These are phyloP conservation scores for Laetiporus sulphureus DNA, from an alignment of 1,284 basidiomycete genomes.

Conservation along the genomic window DNA sequence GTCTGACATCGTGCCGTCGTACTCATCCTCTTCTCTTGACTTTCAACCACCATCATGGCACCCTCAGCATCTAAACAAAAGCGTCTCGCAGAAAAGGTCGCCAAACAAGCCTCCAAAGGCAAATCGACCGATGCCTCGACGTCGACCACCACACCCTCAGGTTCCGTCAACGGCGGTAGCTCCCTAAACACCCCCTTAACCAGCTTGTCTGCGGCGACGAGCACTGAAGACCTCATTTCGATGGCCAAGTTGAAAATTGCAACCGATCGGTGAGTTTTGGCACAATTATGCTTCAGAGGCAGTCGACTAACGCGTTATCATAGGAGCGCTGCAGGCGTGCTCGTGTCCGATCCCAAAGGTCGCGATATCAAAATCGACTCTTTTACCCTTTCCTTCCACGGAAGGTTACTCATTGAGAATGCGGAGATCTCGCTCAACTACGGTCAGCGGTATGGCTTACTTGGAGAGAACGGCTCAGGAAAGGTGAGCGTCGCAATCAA, in stretches of 20 bases:
- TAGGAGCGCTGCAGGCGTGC: conserved; percentile 86
- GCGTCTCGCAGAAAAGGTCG: conserved; percentile 85
- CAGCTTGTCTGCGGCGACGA: conserved; percentile 66
- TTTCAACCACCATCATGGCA: conserved; percentile 41
- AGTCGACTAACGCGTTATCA: conserved; percentile 6
- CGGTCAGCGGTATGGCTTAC: conserved; percentile 90
- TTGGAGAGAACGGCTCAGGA: conserved; percentile 97
- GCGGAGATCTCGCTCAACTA: conserved; percentile 91
- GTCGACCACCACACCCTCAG: conserved; percentile 56
- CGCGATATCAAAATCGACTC: conserved; percentile 98
- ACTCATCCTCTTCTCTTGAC: too few species aligned
- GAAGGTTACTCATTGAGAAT: conserved; percentile 87
- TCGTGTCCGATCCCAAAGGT: conserved; percentile 87
- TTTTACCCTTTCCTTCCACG: conserved; percentile 97
- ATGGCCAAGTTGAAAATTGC: conserved; percentile 88
- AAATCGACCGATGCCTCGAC: conserved; percentile 36
- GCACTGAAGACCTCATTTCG: conserved; percentile 64
- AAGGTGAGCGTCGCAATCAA: conserved; percentile 60
- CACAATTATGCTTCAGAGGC: conserved; percentile 2
- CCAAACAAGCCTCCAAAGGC: conserved; percentile 57
- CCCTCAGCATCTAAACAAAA: conserved; percentile 82
- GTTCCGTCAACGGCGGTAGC: conserved; percentile 59
- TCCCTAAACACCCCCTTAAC: conserved; percentile 73
- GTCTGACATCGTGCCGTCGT: too few species aligned
- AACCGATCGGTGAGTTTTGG: conserved; percentile 68